Percentiles rank a stretch among this genome's conserved stretches.
Conservation (phyloP, 441 rosid genomes). For the Erodium trifolium region DNA sequence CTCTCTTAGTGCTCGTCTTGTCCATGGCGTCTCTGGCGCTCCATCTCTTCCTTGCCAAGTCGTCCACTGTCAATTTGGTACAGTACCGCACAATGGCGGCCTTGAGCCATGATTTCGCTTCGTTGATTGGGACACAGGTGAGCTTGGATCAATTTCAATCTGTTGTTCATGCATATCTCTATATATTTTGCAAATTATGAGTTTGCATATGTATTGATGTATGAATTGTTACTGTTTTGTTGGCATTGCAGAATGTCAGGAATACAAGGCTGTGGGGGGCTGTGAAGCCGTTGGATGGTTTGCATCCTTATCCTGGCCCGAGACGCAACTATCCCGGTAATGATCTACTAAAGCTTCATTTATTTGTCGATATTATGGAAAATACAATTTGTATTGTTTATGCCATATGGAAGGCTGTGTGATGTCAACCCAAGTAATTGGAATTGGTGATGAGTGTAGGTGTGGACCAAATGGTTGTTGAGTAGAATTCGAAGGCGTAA, state of each 20-base stretch:
- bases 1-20: constrained; percentile 55
- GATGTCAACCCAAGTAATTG: background rate
- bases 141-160: constrained; percentile 5
- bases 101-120: constrained; percentile 45
- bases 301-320: constrained; percentile 91
- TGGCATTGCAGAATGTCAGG: constrained; percentile 38
- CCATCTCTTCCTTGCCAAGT: constrained; percentile 79
- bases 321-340: constrained; percentile 71
- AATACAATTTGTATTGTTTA: background rate
- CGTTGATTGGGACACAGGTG: constrained; percentile 38
- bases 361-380: background rate
- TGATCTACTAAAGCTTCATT: constrained; percentile 15
- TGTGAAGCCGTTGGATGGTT: constrained; percentile 61
- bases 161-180: background rate
- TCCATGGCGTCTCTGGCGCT: constrained; percentile 70
- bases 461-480: background rate
- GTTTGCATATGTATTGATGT: too few relatives aligned
- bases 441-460: background rate
- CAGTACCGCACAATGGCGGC: constrained; percentile 43
- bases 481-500: background rate
- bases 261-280: constrained; percentile 74
- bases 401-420: background rate
- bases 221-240: background rate
- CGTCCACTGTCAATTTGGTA: constrained; percentile 45
- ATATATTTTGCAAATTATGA: background rate